These are phyloP conservation scores for Blastomyces gilchristii DNA, from an alignment of 2,329 filamentous ascomycete genomes.

Conservation along the genomic window DNA sequence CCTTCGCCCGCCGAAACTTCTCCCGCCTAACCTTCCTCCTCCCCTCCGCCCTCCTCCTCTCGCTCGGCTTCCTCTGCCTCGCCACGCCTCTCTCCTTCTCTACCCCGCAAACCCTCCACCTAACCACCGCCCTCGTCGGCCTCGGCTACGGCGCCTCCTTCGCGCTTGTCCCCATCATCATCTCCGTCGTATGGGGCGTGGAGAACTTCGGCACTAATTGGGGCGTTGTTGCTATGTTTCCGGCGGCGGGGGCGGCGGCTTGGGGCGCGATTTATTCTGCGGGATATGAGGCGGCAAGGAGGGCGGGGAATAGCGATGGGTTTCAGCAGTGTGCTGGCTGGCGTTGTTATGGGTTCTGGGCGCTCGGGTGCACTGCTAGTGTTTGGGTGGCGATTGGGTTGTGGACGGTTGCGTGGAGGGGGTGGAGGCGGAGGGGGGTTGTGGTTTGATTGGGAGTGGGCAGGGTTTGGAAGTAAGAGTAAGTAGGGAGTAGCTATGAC, in stretches of 20 bases:
- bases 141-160: slow-evolving; percentile 91
- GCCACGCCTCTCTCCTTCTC: slow-evolving; percentile 71
- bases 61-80: slow-evolving; percentile 64
- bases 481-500: neutral
- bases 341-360: slow-evolving; percentile 83
- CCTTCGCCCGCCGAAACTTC: slow-evolving; percentile 41
- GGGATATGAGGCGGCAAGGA: slow-evolving; percentile 29
- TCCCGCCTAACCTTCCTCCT: slow-evolving; percentile 75
- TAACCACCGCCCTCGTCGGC: slow-evolving; percentile 74
- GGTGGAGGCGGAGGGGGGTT: slow-evolving; percentile 69
- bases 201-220: slow-evolving; percentile 99
- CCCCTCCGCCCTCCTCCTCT: slow-evolving; percentile 62
- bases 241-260: slow-evolving; percentile 74
- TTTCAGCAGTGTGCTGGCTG: slow-evolving; percentile 66
- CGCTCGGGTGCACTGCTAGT: slow-evolving; percentile 58
- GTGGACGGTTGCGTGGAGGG: slow-evolving; percentile 74
- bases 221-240: slow-evolving; percentile 87
- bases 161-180: slow-evolving; percentile 77
- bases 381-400: slow-evolving; percentile 66
- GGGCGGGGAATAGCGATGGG: slow-evolving; percentile 25
- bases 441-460: slow-evolving; percentile 41
- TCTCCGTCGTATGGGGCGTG: slow-evolving; percentile 95
- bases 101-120: slow-evolving; percentile 69
- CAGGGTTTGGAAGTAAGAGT: neutral
- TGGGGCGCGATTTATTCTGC: slow-evolving; percentile 82